Percentiles rank a stretch among this genome's conserved stretches.
Conservation (phyloP, 2,329 filamentous ascomycete species). For the Paecilomyces sp. region DNA sequence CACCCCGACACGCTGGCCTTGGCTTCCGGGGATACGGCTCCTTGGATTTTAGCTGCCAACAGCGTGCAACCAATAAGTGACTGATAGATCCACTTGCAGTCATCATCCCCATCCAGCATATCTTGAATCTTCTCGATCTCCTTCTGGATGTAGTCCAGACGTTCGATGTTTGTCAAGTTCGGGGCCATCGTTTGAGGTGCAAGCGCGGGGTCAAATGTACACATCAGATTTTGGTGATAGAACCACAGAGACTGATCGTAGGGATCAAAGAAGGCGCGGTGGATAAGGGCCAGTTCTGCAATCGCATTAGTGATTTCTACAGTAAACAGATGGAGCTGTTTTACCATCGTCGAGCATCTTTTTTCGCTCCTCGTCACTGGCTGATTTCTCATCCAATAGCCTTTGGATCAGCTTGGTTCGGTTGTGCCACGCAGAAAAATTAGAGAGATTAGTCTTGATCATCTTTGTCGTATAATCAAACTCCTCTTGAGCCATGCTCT, state of each 20-base stretch:
- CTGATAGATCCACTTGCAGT: slow-evolving; percentile 86
- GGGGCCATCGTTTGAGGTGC: slow-evolving; percentile 55
- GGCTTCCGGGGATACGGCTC: slow-evolving; percentile 38
- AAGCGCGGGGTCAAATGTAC: slow-evolving; percentile 51
- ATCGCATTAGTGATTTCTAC: background rate
- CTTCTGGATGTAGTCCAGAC: slow-evolving; percentile 56
- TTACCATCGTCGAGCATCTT: slow-evolving; percentile 65
- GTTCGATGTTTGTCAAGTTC: slow-evolving; percentile 54
- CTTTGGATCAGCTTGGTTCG: slow-evolving; percentile 75
- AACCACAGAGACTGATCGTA: slow-evolving; percentile 97
- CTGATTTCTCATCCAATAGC: slow-evolving; percentile 63
- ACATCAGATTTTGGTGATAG: slow-evolving; percentile 84
- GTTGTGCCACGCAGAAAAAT: slow-evolving; percentile 96
- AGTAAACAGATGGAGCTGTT: slow-evolving; percentile 5
- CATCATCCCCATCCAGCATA: slow-evolving; percentile 57
- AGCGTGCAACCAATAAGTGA: slow-evolving; percentile 69
- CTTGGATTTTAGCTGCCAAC: slow-evolving; percentile 45
- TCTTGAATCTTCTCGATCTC: slow-evolving; percentile 71
- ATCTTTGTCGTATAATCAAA: slow-evolving; percentile 87
- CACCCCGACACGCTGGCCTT: slow-evolving; percentile 46
- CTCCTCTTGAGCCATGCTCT: slow-evolving; percentile 68
- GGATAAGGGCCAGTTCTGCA: slow-evolving; percentile 68
- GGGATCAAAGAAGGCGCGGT: slow-evolving; percentile 75
- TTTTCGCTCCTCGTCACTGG: slow-evolving; percentile 56
- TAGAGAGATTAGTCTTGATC: slow-evolving; percentile 78